Percentiles rank a stretch among this genome's conserved stretches.
These are phyloP conservation scores for Crithidia mellificae DNA, from an alignment of 208 protist species.

Conservation along the genomic window DNA sequence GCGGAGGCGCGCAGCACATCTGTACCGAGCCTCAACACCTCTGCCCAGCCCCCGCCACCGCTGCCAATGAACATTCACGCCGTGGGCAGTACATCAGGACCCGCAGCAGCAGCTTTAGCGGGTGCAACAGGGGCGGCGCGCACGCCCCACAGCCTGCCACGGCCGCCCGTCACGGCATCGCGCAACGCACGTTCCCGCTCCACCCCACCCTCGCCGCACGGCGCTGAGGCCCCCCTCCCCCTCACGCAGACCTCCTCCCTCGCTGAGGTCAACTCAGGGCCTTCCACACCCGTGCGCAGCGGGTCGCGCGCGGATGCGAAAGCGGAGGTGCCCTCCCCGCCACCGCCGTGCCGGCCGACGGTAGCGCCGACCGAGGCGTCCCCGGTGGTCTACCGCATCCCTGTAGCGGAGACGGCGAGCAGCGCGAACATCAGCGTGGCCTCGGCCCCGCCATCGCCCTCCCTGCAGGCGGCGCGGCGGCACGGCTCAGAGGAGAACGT, in stretches of 20 bases:
- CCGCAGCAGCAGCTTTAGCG: background rate
- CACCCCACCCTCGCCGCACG: background rate
- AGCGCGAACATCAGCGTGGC: background rate
- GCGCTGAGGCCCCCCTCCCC: background rate
- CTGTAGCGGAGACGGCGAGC: background rate
- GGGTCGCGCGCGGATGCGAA: background rate
- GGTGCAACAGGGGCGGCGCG: background rate
- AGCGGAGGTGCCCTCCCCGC: constrained; percentile 3
- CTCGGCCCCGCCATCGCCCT: background rate
- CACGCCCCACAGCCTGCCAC: constrained; percentile 1
- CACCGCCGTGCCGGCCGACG: constrained; percentile 4
- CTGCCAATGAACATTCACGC: background rate
- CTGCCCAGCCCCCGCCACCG: background rate
- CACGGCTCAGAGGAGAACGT: background rate
- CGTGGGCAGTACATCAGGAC: background rate
- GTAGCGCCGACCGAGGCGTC: background rate
- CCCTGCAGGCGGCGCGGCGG: background rate
- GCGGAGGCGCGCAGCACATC: background rate
- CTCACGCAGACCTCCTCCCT: background rate
- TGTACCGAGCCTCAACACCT: background rate
- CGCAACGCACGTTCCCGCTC: background rate
- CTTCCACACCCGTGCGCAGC: background rate
- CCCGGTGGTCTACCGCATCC: background rate
- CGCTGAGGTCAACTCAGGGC: background rate
- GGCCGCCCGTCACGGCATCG: background rate